Conservation (phyloP, 1,284 basidiomycete genomes). For the Salmacisia buchloeana region DNA sequence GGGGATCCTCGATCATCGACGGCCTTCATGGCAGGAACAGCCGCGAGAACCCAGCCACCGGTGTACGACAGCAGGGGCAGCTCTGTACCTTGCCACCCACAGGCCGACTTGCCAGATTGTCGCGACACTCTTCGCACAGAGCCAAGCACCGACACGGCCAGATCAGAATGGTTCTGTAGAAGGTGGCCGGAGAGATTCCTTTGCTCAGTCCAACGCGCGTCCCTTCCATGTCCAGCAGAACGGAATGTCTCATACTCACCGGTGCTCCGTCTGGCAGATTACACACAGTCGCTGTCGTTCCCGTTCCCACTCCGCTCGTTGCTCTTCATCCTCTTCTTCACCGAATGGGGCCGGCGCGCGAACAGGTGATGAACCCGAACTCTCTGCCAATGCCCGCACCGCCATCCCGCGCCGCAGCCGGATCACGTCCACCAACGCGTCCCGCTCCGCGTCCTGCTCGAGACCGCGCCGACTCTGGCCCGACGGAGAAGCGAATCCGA, state of each 20-base stretch:
- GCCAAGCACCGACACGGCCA: slow-evolving; percentile 48
- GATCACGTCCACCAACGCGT: slow-evolving; percentile 11
- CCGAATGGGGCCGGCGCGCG: slow-evolving; percentile 2
- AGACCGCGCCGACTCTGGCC: background rate
- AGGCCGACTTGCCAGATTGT: slow-evolving; percentile 34
- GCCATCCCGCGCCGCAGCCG: slow-evolving; percentile 10
- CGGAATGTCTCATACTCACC: slow-evolving; percentile 12
- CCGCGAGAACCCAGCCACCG: slow-evolving; percentile 33
- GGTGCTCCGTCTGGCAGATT: slow-evolving; percentile 25
- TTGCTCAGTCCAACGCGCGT: background rate
- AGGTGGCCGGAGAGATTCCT: background rate
- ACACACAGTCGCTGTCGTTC: slow-evolving; percentile 26
- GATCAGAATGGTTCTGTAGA: slow-evolving; percentile 9
- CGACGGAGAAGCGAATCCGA: background rate
- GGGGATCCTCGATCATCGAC: too few relatives aligned
- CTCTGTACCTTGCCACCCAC: slow-evolving; percentile 18
- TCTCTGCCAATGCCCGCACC: background rate
- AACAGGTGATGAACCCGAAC: slow-evolving; percentile 5
- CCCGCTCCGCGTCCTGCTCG: background rate
- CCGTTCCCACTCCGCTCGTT: slow-evolving; percentile 10
- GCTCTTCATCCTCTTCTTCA: background rate
- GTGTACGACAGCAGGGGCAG: slow-evolving; percentile 39
- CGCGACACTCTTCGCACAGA: slow-evolving; percentile 43
- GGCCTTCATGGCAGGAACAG: slow-evolving; percentile 35
- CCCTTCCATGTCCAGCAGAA: background rate